These are phyloP conservation scores for Candolleomyces efflorescens DNA, from an alignment of 768 basidiomycete genomes.

Conservation along the genomic window DNA sequence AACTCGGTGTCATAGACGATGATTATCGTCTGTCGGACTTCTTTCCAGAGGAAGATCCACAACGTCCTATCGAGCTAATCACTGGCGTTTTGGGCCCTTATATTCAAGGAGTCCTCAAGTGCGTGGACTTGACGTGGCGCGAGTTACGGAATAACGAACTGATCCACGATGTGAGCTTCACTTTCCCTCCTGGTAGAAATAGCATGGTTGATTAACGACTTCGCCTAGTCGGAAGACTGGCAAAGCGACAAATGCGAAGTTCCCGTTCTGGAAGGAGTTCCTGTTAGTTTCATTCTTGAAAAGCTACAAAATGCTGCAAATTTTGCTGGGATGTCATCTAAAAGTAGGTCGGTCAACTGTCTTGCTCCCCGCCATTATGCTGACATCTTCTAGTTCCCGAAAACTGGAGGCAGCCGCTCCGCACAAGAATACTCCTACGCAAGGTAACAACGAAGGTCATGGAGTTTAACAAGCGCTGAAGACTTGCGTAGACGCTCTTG, in stretches of 20 bases:
- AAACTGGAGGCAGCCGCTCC: slow-evolving; percentile 49
- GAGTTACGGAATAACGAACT: slow-evolving; percentile 68
- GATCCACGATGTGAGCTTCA: slow-evolving; percentile 66
- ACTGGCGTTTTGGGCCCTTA: slow-evolving; percentile 65
- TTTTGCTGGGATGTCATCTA: slow-evolving; percentile 50
- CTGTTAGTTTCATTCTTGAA: slow-evolving; percentile 47
- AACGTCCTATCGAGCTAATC: slow-evolving; percentile 58
- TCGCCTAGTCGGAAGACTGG: slow-evolving; percentile 75
- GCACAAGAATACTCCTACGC: slow-evolving; percentile 51
- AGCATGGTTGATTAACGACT: slow-evolving; percentile 5
- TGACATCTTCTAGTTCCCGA: slow-evolving; percentile 31
- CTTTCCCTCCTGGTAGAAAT: slow-evolving; percentile 10
- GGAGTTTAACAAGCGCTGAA: neutral
- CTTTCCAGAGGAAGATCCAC: slow-evolving; percentile 28
- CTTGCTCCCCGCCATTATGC: neutral
- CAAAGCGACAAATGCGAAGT: slow-evolving; percentile 87
- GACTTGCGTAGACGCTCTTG: slow-evolving; percentile 37
- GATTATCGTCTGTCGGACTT: slow-evolving; percentile 35
- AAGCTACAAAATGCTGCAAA: slow-evolving; percentile 55
- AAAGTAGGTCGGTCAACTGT: slow-evolving; percentile 28
- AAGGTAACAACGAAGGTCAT: slow-evolving; percentile 35
- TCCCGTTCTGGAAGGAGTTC: slow-evolving; percentile 61
- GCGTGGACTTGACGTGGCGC: slow-evolving; percentile 76
- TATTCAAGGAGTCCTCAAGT: slow-evolving; percentile 70
- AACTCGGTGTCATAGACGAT: slow-evolving; percentile 55